Base-by-base conservation (phyloP, 495 filamentous ascomycete species). In the Baudoinia panamericana region DNA sequence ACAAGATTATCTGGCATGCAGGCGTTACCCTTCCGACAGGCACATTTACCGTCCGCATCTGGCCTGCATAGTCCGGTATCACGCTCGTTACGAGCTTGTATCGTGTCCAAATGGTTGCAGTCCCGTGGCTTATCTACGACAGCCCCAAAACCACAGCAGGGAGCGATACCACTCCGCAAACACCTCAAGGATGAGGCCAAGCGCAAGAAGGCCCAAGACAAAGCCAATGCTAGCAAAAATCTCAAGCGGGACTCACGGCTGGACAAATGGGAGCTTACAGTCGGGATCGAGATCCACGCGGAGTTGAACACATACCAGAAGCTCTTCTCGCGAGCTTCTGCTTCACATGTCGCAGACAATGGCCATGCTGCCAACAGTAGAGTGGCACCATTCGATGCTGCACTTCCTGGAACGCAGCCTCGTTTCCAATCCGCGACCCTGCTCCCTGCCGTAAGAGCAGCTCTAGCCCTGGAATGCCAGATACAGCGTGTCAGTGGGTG, bases 231-330 rank as follows among this genome's bases (percentile, higher is more conserved):
- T 21, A 29, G 30, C 15, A 45, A 30, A 22, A 33, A 23, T 9
- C 11, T n/a, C 6, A 25, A 19, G 16, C 9, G 41, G 26, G 36
- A 48, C 25, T 20, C 35, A 17, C 12, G 36, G 32, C 34, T 46
- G 17, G 55, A 63, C 26, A 61, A 64, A 43, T 97, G 87, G 88
- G 80, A 90, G 48, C 66, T 96, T 52, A 94, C 88, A 0, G 84
- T 93, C 11, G 90, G 90, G 31, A 82, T 99, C 52, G 90, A 99
- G 62, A 86, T 99, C 51, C 92, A 99, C 58, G 90, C 92, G 9
- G 88, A 96, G 56, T 65, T 99, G 50, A 88, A 95, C 56, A 88
- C 86, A 1, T 67, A 71, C 23, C 40, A 33, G 12, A 51, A 51
- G 93, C 95, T 59, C 66, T 97, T 41, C 95, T 96, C 64, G 88